Evolutionary conservation across 2,329 filamentous ascomycete genomes (phyloP), one percentile per base, ranked within the genome.

Genomic region (Orbilia blumenaviensis): DNA sequence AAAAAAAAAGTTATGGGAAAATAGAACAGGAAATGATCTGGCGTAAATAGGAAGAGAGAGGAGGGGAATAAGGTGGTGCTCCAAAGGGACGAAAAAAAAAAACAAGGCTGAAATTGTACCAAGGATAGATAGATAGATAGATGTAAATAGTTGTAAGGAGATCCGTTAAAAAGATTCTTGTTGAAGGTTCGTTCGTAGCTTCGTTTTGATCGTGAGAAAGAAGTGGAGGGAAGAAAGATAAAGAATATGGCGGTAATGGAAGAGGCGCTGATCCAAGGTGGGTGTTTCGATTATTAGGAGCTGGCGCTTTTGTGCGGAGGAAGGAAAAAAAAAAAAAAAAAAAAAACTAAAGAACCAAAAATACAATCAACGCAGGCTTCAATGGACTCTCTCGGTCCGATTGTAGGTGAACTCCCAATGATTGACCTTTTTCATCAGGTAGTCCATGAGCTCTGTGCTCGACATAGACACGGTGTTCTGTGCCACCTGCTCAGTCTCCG

Each of bases 371-470:
- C n/a, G n/a, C n/a, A n/a, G 1, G 66, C 8, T 21, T 58, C 42
- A 74, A 21, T 60, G 76, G 10, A 78, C 69, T 10, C 69, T 84
- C 78, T 87, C 86, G 77, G 84, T 85, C 78, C 86, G 86, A 46
- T 86, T 86, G 82, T 84, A 93, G 80, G 92, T 88, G 78, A 91
- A 90, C 84, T 96, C 92, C 92, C 92, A 96, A 80, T 91, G 91
- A 79, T 94, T 88, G 80, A 96, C 86, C 81, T 93, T 89, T 77
- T 91, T 87, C 77, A 91, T 94, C 82, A 96, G 83, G 79, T 89
- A 87, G 82, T 96, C 93, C 92, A 96, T 96, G 92, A 96, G 96
- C 83, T 96, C 92, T 78, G 92, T 86, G 79, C 91, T 93, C 69
- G 79, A 66, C 44, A 79, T 77, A 32, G 66, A 62, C 27, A 67